Evolutionary conservation across 495 filamentous ascomycete species (phyloP), one percentile per base, ranked within the genome.

Genomic region (Penicillium argentinense): DNA sequence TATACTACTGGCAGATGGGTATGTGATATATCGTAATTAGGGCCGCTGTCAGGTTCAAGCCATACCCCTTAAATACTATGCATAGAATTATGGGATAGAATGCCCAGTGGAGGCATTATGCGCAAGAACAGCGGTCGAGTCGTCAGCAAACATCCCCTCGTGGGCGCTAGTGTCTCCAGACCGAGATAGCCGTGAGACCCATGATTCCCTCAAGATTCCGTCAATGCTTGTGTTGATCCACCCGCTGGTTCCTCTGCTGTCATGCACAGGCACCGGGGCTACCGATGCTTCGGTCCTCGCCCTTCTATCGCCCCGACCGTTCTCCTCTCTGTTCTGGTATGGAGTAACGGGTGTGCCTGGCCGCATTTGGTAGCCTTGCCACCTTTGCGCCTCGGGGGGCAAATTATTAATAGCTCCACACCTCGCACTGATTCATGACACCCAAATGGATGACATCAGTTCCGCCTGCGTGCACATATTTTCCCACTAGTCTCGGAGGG

Each of bases 361-460:
- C 33, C 33, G 33, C 33, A 36, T 36, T 36, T 36, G 17, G 33
- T 11, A 36, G 8, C 17, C 16, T 18, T 18, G 21, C 33, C 16
- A 8, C 7, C 2, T 18, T 36, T 18, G 16, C 33, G 14, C 17
- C 21, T 18, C n/a, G n/a, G 32, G 32, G 16, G 32, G 9, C 18
- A 36, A 36, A 36, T 36, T 36, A 36, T 19, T 36, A 36, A 36
- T 36, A 21, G 17, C 25, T 34, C 34, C 25, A 24, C 44, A 39
- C 44, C 17, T 11, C 14, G 13, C 14, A 32, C 12, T 45, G 23
- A 45, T 25, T 37, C 42, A 37, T 45, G 13, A 34, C 28, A 1
- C 8, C 30, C n/a, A 18, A 42, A 32, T 39, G 30, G 19, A 44
- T 50, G 47, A 50, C 47, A 50, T 50, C 47, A 50, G 32, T 38